Percentiles rank a stretch among this genome's conserved stretches.
Evolutionary conservation across 73 alveolate genomes (phyloP).

Genomic region (Tetrahymena malaccensis): DNA sequence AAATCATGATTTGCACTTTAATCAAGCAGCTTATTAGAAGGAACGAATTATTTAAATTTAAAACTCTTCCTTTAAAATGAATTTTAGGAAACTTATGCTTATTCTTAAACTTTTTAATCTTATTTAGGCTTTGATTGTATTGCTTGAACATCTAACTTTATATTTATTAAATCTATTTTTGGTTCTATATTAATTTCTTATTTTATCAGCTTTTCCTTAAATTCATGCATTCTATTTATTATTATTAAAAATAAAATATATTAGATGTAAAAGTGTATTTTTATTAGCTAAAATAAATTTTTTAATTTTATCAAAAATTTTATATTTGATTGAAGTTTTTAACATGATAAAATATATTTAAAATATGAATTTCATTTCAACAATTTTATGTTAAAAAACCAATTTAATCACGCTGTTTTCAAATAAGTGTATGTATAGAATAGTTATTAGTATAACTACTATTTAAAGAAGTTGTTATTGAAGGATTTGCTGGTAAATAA

Average conservation of each 20-base stretch:
- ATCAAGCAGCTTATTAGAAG: neutral
- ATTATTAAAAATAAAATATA: too few species aligned
- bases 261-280: neutral
- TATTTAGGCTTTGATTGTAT: neutral
- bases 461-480: too few species aligned
- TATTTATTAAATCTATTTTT: neutral
- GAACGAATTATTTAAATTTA: neutral
- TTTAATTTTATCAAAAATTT: too few species aligned
- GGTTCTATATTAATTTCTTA: neutral
- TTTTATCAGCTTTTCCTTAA: neutral
- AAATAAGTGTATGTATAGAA: too few species aligned
- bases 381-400: too few species aligned
- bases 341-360: too few species aligned
- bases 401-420: too few species aligned
- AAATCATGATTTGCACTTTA: conserved; percentile 2
- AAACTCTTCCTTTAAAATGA: neutral
- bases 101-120: neutral
- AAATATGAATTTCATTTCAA: too few species aligned
- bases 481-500: too few species aligned
- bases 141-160: neutral
- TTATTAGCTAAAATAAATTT: neutral
- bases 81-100: neutral
- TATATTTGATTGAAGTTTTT: too few species aligned
- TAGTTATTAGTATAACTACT: too few species aligned
- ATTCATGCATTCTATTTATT: neutral